phyloP scores from a whole-genome alignment of 1,284 basidiomycete genomes.

The Puccinia hordei region DNA sequence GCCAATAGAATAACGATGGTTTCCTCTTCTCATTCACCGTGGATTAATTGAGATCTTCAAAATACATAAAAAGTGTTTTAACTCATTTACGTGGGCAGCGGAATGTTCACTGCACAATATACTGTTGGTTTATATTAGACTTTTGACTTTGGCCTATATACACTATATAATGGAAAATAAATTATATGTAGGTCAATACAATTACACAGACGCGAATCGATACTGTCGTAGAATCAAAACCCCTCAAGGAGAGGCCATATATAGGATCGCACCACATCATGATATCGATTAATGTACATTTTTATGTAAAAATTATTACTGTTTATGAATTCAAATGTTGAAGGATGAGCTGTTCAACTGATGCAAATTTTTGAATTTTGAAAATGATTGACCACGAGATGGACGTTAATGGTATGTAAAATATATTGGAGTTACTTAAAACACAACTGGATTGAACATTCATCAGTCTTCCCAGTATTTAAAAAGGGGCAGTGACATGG shows the following conservation, averaged over 20 bases:
- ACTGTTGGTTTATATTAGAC: constrained; percentile 10
- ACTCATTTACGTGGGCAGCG: constrained; percentile 23
- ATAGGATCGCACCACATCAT: not conserved
- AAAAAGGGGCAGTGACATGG: not conserved
- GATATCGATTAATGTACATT: not conserved
- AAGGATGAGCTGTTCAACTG: not conserved
- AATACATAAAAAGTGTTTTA: constrained; percentile 17
- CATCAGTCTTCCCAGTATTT: not conserved
- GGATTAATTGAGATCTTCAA: constrained; percentile 22
- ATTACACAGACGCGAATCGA: not conserved
- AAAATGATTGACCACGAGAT: not conserved
- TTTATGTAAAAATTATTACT: not conserved
- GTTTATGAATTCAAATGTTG: not conserved
- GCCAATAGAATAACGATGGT: not conserved
- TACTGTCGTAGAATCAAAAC: not conserved
- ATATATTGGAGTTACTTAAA: not conserved
- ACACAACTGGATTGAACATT: not conserved
- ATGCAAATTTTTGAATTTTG: not conserved
- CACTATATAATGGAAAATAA: not conserved
- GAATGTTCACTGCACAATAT: constrained; percentile 16
- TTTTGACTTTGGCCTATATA: constrained; percentile 13
- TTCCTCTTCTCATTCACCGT: constrained; percentile 23
- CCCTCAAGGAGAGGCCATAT: not conserved
- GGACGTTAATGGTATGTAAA: not conserved
- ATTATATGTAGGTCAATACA: not conserved